Conservation (phyloP, 2,329 filamentous ascomycete genomes). For the Diaporthe caulivora region DNA sequence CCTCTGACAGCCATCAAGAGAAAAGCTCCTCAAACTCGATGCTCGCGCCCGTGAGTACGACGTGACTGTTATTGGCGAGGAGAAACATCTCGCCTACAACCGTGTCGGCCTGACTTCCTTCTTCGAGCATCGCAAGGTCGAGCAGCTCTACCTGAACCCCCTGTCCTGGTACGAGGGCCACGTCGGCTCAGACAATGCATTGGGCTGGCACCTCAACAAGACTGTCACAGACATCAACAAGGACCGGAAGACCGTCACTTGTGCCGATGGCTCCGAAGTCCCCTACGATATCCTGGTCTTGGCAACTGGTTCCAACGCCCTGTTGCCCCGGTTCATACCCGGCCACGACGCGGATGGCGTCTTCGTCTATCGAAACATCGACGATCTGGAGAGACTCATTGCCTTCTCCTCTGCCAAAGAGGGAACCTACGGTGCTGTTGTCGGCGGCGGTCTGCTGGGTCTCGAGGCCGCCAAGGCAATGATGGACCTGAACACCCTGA, state of each 20-base stretch:
- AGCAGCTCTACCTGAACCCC: slow-evolving; percentile 90
- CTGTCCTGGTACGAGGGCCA: slow-evolving; percentile 82
- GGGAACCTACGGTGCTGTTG: slow-evolving; percentile 78
- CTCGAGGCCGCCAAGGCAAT: slow-evolving; percentile 93
- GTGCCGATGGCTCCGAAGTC: slow-evolving; percentile 76
- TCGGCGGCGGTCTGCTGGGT: slow-evolving; percentile 87
- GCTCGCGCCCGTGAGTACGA: slow-evolving; percentile 80
- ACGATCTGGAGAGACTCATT: slow-evolving; percentile 83
- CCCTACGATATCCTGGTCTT: slow-evolving; percentile 85
- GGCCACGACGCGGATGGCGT: slow-evolving; percentile 85
- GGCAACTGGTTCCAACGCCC: slow-evolving; percentile 87
- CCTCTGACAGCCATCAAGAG: slow-evolving; percentile 62
- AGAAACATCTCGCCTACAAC: slow-evolving; percentile 90
- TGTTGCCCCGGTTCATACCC: slow-evolving; percentile 78
- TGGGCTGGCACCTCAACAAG: slow-evolving; percentile 81
- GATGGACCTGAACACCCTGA: slow-evolving; percentile 84
- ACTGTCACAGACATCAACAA: slow-evolving; percentile 77
- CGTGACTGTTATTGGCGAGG: slow-evolving; percentile 88
- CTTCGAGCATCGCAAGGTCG: slow-evolving; percentile 86
- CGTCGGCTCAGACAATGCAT: slow-evolving; percentile 68
- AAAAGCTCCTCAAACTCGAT: slow-evolving; percentile 90
- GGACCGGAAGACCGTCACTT: slow-evolving; percentile 74
- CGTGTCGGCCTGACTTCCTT: slow-evolving; percentile 90
- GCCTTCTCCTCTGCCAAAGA: slow-evolving; percentile 75
- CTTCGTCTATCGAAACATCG: slow-evolving; percentile 90